These are phyloP conservation scores for Paecilomyces fulvus DNA, from an alignment of 2,329 filamentous ascomycete genomes.

Conservation along the genomic window DNA sequence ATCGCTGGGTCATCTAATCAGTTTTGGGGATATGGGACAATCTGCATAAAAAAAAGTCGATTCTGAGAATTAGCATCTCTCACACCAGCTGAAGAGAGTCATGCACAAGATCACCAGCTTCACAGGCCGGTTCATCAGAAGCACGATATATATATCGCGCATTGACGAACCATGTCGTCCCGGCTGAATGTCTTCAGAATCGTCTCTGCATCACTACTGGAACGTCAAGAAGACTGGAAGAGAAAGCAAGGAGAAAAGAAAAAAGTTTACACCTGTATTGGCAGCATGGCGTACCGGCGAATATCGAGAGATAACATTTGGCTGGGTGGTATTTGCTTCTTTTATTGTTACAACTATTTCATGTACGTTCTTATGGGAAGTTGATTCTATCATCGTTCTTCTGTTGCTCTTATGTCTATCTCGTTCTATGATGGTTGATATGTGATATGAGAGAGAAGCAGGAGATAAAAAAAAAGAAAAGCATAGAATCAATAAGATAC, in stretches of 20 bases:
- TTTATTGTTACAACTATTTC: conserved; percentile 4
- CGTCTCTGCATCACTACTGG: background rate
- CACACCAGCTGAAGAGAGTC: background rate
- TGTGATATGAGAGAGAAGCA: background rate
- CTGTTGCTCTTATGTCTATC: background rate
- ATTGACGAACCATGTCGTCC: background rate
- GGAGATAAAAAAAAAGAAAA: background rate
- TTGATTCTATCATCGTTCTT: background rate
- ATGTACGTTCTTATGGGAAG: background rate
- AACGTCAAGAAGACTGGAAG: background rate
- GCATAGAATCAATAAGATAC: background rate
- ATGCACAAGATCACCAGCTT: too few species aligned
- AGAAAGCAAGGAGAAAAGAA: conserved; percentile 16
- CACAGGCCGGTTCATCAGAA: too few species aligned
- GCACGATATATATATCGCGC: too few species aligned
- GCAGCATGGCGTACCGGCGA: conserved; percentile 33
- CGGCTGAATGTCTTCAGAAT: background rate
- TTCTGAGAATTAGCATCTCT: too few species aligned
- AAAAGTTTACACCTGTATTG: conserved; percentile 22
- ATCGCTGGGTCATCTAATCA: conserved; percentile 56
- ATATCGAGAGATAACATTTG: conserved; percentile 12
- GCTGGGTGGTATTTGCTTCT: background rate
- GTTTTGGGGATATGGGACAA: background rate
- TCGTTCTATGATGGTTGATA: background rate
- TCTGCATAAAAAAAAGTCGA: background rate